Evolutionary conservation across 805 yeast species (phyloP).

Genomic region (Ogataea methanolica): DNA sequence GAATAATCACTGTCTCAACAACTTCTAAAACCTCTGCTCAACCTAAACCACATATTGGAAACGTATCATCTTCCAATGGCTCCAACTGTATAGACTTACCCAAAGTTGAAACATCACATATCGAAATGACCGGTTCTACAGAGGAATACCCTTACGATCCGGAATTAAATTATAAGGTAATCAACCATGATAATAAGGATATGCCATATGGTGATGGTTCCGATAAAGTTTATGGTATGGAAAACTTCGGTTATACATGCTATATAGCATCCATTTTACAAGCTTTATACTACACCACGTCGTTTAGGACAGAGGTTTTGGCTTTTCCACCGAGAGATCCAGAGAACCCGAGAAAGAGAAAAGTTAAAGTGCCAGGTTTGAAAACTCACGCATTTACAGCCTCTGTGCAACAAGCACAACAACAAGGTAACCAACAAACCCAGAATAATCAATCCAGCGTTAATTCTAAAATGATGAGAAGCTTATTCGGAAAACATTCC

Average conservation of each 20-base stretch:
- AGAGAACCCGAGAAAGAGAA: constrained; percentile 32
- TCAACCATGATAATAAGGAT: constrained; percentile 15
- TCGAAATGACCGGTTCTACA: constrained; percentile 10
- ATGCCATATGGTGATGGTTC: constrained; percentile 65
- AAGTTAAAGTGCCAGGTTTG: constrained; percentile 35
- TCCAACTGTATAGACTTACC: not conserved
- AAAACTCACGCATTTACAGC: constrained; percentile 36
- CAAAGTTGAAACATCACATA: constrained; percentile 16
- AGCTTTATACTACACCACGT: constrained; percentile 70
- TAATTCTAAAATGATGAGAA: constrained; percentile 9
- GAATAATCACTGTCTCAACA: constrained; percentile 5
- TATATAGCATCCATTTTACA: constrained; percentile 92
- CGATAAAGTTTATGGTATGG: constrained; percentile 71
- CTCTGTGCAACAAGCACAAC: constrained; percentile 15
- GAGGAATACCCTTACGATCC: constrained; percentile 22
- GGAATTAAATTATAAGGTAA: constrained; percentile 17
- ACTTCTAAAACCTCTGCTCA: not conserved
- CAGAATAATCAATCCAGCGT: constrained; percentile 1
- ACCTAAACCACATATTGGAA: not conserved
- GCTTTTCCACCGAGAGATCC: constrained; percentile 40
- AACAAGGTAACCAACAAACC: constrained; percentile 5
- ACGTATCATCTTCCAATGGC: not conserved
- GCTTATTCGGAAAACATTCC: constrained; percentile 12
- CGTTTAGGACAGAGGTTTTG: constrained; percentile 57
- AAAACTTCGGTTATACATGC: constrained; percentile 88